Base-by-base conservation (phyloP, 495 filamentous ascomycete genomes). In the Clavariopsis aquatica region DNA sequence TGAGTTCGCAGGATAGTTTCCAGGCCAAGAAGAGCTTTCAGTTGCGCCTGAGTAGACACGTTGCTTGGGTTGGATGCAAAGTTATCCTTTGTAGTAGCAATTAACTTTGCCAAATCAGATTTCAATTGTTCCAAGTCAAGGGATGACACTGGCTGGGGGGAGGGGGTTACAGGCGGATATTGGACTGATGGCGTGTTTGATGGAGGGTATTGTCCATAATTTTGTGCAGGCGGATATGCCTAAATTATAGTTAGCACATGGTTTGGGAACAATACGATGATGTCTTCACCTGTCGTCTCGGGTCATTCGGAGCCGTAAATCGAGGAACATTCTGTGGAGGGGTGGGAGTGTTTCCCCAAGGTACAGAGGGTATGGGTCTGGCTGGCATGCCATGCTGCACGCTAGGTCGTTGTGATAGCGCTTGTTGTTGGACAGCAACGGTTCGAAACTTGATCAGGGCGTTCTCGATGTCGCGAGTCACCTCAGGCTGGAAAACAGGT, bases 401-500 rank as follows among this genome's bases (percentile, higher is more conserved):
- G 9, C 86, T 71, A 45, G 57, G 57, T 53, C 85, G 84, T 66
- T 89, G 87, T 43, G 79, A 78, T 63, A 85, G 82, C 59, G 81
- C 79, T 61, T 87, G 83, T 64, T 91, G 84, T 51, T 84, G 82
- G 59, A 91, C 84, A 55, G 91, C 74, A 52, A 87, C 85, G 17
- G 91, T 95, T 61, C 89, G 85, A 7, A 89, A 89, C 74, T 92
- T 96, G 72, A 96, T 91, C 61, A 98, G 80, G 17, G 93, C 91
- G 78, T 88, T 96, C 73, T 98, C 94, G 68, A 98, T 98, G 56
- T 89, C 87, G 38, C 90, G 83, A 38, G 91, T 95, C 45, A 89
- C 82, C 24, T 97, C 92, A 13, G 83, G 79, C 17, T 90, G 85
- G 74, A 98, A 98, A 54, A 98, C 93, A 1, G 94, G 93, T 66